Evolutionary conservation across 1,284 basidiomycete species (phyloP).

Genomic region (Tylopilus orsonianus): DNA sequence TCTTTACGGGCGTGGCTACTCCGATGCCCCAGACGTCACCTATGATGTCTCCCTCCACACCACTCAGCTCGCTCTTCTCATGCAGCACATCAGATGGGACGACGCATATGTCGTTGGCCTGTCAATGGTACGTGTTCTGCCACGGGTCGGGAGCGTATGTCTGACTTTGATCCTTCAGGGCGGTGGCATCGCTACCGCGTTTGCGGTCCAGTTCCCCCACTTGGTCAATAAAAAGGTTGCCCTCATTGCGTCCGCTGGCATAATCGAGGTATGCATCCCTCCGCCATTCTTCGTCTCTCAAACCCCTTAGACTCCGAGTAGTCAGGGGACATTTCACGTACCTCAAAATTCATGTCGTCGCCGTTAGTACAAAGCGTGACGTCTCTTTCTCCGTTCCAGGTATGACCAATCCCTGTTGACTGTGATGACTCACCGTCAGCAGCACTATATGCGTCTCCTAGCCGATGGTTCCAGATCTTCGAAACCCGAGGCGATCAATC

Average conservation of each 20-base stretch:
- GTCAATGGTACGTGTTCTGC: constrained; percentile 48
- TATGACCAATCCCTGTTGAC: constrained; percentile 30
- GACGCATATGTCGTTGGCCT: constrained; percentile 63
- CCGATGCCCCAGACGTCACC: constrained; percentile 66
- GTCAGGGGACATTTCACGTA: constrained; percentile 66
- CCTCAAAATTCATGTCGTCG: constrained; percentile 71
- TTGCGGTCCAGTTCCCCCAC: constrained; percentile 66
- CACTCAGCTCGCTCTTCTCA: constrained; percentile 74
- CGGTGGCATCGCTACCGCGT: constrained; percentile 68
- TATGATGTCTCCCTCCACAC: constrained; percentile 66
- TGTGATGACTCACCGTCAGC: constrained; percentile 16
- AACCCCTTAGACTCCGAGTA: constrained; percentile 24
- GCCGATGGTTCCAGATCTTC: constrained; percentile 23
- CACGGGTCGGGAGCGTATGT: not conserved
- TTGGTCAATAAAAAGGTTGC: constrained; percentile 63
- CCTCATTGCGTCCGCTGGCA: constrained; percentile 65
- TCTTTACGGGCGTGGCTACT: constrained; percentile 78
- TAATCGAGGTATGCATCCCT: constrained; percentile 52
- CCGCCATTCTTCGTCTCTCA: not conserved
- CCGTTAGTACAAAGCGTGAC: constrained; percentile 63
- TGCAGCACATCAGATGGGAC: constrained; percentile 74
- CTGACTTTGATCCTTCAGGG: constrained; percentile 45
- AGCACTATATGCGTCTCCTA: constrained; percentile 35
- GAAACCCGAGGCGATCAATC: constrained; percentile 23
- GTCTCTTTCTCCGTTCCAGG: constrained; percentile 58